Evolutionary conservation across 2,329 filamentous ascomycete genomes (phyloP).

Genomic region (Neofusicoccum umdonicola): DNA sequence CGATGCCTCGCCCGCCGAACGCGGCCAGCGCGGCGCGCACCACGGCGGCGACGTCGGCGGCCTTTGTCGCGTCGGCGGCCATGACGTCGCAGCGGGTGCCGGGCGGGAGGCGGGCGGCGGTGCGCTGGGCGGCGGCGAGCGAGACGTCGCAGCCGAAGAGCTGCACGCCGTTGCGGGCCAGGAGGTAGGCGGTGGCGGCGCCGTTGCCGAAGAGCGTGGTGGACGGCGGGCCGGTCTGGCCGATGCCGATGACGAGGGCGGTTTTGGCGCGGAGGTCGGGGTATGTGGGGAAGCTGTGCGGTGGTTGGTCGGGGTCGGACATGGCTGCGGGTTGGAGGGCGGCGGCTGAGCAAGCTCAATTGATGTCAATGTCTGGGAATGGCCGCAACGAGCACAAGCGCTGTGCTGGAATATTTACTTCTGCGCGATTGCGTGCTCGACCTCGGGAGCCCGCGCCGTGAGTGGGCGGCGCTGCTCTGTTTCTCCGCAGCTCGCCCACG

Average conservation of each 20-base stretch:
- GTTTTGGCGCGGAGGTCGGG: conserved; percentile 17
- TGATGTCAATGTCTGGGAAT: neutral
- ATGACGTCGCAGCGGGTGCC: conserved; percentile 20
- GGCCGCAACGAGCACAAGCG: neutral
- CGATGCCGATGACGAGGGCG: conserved; percentile 15
- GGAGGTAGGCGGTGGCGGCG: conserved; percentile 13
- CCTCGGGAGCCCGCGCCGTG: neutral
- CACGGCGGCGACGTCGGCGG: too few species aligned
- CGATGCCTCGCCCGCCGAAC: conserved; percentile 24
- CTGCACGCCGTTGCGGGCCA: conserved; percentile 7
- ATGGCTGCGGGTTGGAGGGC: neutral
- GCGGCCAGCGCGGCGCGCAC: too few species aligned
- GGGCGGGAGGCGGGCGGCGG: neutral
- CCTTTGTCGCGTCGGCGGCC: too few species aligned
- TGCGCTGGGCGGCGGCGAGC: conserved; percentile 3
- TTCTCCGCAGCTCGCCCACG: neutral
- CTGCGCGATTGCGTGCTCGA: neutral
- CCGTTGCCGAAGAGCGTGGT: conserved; percentile 15
- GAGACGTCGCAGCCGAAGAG: conserved; percentile 18
- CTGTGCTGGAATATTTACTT: neutral
- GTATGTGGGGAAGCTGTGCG: conserved; percentile 9
- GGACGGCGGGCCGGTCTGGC: conserved; percentile 10
- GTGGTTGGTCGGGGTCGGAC: neutral
- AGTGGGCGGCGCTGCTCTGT: neutral
- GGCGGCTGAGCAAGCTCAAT: neutral